A percentile compares a stretch with the other conserved stretches of the same genome.
Conservation (phyloP, 148 eudicot species). For the Rhododendron ferrugineum region DNA sequence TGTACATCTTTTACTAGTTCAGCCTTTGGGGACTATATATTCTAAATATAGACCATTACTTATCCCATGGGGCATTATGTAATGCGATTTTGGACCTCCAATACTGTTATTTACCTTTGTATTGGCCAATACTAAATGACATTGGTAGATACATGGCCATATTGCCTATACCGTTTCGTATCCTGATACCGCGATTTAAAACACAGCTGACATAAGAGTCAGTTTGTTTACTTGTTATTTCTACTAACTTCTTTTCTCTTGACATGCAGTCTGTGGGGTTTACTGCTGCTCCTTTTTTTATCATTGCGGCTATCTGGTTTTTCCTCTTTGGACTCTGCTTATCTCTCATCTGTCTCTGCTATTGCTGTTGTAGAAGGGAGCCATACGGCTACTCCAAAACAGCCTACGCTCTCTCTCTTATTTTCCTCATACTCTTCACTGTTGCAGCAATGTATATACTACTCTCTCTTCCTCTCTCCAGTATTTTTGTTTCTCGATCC, state of each 20-base stretch:
- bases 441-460: constrained; percentile 58
- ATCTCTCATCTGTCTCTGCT: constrained; percentile 42
- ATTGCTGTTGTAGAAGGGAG: constrained; percentile 53
- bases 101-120: background rate
- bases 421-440: constrained; percentile 72
- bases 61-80: background rate
- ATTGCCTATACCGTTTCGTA: background rate
- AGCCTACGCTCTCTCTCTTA: constrained; percentile 66
- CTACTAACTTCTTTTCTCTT: constrained; percentile 7
- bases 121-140: background rate
- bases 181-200: background rate
- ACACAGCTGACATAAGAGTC: background rate
- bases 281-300: constrained; percentile 72
- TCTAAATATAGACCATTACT: background rate
- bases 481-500: background rate
- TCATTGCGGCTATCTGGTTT: constrained; percentile 56
- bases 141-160: background rate
- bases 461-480: constrained; percentile 3
- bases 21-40: background rate
- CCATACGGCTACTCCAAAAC: constrained; percentile 68
- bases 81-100: background rate
- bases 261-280: constrained; percentile 69
- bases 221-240: background rate
- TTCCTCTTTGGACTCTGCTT: constrained; percentile 61
- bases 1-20: background rate